These are phyloP conservation scores for Trametes meyenii DNA, from an alignment of 768 basidiomycete species.

Conservation along the genomic window DNA sequence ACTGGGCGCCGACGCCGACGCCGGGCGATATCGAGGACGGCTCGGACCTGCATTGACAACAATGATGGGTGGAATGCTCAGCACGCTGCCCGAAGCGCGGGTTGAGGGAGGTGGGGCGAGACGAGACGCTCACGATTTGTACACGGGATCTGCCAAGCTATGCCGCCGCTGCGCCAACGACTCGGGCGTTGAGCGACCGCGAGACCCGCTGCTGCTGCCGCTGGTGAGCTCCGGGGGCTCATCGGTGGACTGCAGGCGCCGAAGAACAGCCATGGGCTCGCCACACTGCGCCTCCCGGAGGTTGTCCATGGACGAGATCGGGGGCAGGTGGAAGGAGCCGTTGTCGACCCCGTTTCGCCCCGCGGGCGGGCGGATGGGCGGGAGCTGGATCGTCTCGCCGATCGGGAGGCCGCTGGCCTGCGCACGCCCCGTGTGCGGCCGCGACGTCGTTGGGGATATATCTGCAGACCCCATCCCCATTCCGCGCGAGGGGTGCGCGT, in stretches of 20 bases:
- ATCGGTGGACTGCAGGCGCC: slow-evolving; percentile 63
- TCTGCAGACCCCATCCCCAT: slow-evolving; percentile 38
- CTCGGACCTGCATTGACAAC: slow-evolving; percentile 10
- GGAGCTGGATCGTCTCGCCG: slow-evolving; percentile 40
- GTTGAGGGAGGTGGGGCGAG: background rate
- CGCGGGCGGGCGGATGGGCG: slow-evolving; percentile 44
- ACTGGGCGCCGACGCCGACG: background rate
- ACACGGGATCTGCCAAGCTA: slow-evolving; percentile 13
- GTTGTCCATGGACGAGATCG: slow-evolving; percentile 57
- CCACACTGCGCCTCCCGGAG: slow-evolving; percentile 51
- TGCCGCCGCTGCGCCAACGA: slow-evolving; percentile 17
- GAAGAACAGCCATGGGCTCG: slow-evolving; percentile 68
- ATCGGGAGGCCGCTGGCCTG: slow-evolving; percentile 18
- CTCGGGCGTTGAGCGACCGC: slow-evolving; percentile 9
- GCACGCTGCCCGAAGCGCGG: background rate
- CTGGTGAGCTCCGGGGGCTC: slow-evolving; percentile 30
- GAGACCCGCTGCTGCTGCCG: slow-evolving; percentile 14
- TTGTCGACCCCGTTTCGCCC: slow-evolving; percentile 10
- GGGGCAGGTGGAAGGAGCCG: slow-evolving; percentile 29
- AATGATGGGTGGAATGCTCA: slow-evolving; percentile 9
- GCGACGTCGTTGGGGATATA: slow-evolving; percentile 40
- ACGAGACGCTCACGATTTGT: slow-evolving; percentile 7
- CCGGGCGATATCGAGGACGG: background rate
- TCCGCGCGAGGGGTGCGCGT: slow-evolving; percentile 28
- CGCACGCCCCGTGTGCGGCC: slow-evolving; percentile 26